phyloP scores from a whole-genome alignment of 371 early-diverging fungal species.

The Fennellomyces sp. region DNA sequence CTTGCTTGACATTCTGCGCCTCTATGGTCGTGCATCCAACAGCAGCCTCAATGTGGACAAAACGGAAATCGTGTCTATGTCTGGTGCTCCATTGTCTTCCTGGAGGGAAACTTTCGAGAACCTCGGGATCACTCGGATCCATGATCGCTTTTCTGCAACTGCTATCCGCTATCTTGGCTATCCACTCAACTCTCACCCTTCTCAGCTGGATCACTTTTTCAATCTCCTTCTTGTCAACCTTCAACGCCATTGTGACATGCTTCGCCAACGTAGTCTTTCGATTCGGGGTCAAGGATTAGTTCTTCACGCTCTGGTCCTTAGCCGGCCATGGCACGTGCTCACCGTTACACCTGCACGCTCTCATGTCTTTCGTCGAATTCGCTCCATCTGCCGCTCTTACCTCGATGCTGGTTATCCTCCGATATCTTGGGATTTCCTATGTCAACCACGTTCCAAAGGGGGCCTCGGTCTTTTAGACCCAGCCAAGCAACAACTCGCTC shows the following conservation, averaged over 20 bases:
- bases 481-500: neutral
- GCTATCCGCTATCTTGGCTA: neutral
- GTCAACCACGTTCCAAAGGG: neutral
- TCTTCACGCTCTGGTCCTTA: conserved; percentile 15
- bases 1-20: neutral
- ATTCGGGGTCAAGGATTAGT: conserved; percentile 14
- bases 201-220: conserved; percentile 15
- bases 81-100: neutral
- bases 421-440: neutral
- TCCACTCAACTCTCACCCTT: neutral
- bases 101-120: neutral
- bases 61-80: neutral
- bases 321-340: neutral
- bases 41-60: conserved; percentile 6
- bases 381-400: neutral
- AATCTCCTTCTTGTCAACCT: neutral
- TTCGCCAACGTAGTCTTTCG: conserved; percentile 8
- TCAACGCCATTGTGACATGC: neutral
- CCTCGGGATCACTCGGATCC: neutral
- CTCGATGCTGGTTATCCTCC: neutral
- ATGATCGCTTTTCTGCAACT: neutral
- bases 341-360: neutral
- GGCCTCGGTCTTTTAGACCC: neutral
- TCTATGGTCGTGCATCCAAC: conserved; percentile 4
- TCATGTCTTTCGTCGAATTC: neutral